Evolutionary conservation across 1,139 yeast genomes (phyloP), one percentile per base, ranked within the genome.

Genomic region (Pichia sp.): DNA sequence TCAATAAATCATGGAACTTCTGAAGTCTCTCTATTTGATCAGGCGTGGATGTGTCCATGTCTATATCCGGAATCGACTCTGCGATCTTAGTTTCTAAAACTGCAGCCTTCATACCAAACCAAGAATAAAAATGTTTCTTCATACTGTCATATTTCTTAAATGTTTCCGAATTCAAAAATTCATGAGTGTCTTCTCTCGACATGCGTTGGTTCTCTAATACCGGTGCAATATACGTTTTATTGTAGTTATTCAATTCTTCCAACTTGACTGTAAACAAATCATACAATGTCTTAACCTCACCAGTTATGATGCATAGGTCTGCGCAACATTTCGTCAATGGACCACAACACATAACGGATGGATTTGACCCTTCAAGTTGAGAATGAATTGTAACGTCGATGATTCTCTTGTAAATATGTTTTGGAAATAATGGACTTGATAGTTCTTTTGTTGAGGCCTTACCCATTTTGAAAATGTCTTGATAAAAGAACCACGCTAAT

Each of bases 391-490:
- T n/a, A 5, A 21, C 28, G 7, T 33, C 15, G 15, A 40, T 21
- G 10, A 40, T 35, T 30, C 38, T 42, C 28, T 48, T 40, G 40
- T 56, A 56, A 34, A 53, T 55, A 4, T 37, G 8, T 22, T 50
- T 40, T 5, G 59, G 53, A 34, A 55, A 57, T 9, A 52, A 39
- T 2, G 60, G 57, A 4, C 58, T 58, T 6, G 46, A 40, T 21
- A 44, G 46, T 11, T 43, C 30, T 3, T 47, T 46, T 19, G 55
- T 42, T 3, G 53, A 52, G n/a, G 56, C 46, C 36, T 51, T 56
- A 8, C 49, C 44, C 18, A 48, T 33, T 34, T 48, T 50, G 33
- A 52, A 40, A 21, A 54, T 52, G 45, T 57, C 58, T 33, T 56
- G 57, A 40, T 54, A 56, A 34, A 56, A 54, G 20, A 56, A 53